Evolutionary conservation across 139 green algal genomes (phyloP).

Genomic region (Chlorella sp.): DNA sequence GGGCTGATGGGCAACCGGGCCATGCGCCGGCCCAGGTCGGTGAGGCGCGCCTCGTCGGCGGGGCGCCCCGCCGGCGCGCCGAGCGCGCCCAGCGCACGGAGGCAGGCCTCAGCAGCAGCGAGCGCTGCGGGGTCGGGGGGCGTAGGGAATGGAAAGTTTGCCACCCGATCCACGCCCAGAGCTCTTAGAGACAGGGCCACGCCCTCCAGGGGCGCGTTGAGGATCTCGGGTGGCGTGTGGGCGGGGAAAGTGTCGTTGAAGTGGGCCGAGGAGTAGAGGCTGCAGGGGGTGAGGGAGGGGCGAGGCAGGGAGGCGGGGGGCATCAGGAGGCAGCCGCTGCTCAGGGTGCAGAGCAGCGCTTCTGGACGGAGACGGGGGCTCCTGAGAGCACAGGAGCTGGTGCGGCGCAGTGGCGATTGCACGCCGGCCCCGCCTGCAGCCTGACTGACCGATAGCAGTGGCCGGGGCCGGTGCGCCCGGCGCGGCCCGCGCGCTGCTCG

Average conservation of each 20-base stretch:
- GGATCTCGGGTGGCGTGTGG: slow-evolving; percentile 85
- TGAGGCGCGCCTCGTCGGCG: slow-evolving; percentile 58
- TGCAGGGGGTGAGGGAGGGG: neutral
- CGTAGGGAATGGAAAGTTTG: slow-evolving; percentile 94
- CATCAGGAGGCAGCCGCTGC: no score
- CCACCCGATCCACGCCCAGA: slow-evolving; percentile 91
- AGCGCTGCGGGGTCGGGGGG: slow-evolving; percentile 68
- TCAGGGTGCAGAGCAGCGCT: no score
- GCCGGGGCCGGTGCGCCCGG: slow-evolving; percentile 91
- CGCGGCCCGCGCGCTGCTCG: slow-evolving; percentile 87
- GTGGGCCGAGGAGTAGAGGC: slow-evolving; percentile 60
- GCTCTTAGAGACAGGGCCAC: slow-evolving; percentile 91
- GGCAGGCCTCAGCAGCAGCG: slow-evolving; percentile 54
- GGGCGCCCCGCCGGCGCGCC: no score
- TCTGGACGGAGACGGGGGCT: no score
- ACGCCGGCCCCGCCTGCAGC: neutral
- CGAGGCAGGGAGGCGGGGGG: no score
- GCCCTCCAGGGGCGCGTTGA: slow-evolving; percentile 84
- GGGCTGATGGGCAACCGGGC: slow-evolving; percentile 83
- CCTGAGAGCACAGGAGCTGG: no score
- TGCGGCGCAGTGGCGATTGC: no score
- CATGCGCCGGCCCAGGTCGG: slow-evolving; percentile 81
- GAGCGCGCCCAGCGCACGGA: slow-evolving; percentile 72
- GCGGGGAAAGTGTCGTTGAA: slow-evolving; percentile 89
- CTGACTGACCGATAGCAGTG: slow-evolving; percentile 86